These are phyloP conservation scores for Fusarium acutatum DNA, from an alignment of 2,329 filamentous ascomycete genomes.

Conservation along the genomic window DNA sequence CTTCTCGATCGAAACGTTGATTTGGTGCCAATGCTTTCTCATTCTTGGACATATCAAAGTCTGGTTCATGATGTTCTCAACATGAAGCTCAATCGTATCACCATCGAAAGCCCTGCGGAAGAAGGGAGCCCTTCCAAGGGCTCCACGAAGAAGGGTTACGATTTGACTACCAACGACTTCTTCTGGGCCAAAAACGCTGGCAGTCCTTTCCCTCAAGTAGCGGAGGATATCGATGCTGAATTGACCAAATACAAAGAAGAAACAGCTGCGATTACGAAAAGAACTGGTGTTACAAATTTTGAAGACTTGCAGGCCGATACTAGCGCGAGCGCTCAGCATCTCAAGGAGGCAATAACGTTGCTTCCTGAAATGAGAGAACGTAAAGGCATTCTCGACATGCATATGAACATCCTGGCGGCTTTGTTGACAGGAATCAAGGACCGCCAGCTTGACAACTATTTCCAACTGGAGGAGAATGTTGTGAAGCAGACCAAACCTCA, in stretches of 20 bases:
- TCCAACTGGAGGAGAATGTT: conserved; percentile 92
- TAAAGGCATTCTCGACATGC: conserved; percentile 94
- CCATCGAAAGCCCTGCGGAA: conserved; percentile 84
- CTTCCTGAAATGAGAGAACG: conserved; percentile 91
- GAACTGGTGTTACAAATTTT: conserved; percentile 90
- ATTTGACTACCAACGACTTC: conserved; percentile 88
- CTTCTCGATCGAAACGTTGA: conserved; percentile 96
- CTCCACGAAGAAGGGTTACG: conserved; percentile 86
- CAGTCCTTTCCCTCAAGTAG: conserved; percentile 92
- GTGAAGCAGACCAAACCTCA: conserved; percentile 91
- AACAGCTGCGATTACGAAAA: conserved; percentile 91
- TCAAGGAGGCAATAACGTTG: conserved; percentile 94
- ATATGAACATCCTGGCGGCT: conserved; percentile 96
- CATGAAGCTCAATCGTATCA: conserved; percentile 86
- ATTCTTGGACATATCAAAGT: conserved; percentile 85
- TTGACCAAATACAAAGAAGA: conserved; percentile 96
- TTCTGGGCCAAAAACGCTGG: conserved; percentile 96
- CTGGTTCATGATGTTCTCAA: conserved; percentile 73
- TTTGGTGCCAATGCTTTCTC: conserved; percentile 96
- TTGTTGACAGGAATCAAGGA: conserved; percentile 84
- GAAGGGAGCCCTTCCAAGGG: conserved; percentile 79
- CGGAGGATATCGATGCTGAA: conserved; percentile 94
- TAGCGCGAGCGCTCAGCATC: conserved; percentile 87
- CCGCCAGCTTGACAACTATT: conserved; percentile 93
- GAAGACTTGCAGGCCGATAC: conserved; percentile 93